Evolutionary conservation across 305 asterid genomes (phyloP), one percentile per base, ranked within the genome.

Genomic region (Fraxinus floribunda): DNA sequence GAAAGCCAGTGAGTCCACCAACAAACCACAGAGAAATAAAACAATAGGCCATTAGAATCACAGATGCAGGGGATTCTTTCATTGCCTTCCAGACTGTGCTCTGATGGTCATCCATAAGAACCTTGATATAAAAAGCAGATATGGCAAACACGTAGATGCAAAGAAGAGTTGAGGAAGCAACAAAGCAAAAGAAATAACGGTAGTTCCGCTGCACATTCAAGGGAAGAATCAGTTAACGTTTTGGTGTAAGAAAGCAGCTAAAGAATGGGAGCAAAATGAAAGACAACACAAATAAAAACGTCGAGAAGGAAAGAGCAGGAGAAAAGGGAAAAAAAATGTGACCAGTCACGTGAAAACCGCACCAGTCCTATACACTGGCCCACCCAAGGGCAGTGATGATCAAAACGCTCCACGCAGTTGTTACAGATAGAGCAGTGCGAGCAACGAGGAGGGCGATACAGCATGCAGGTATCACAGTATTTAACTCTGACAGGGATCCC

Each of bases 321-420:
- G 41, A 52, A 77, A 4, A 62, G 35, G 78, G 73, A 74, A 20
- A 80, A 74, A 64, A 26, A 22, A 36, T 30, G 78, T 15, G 24
- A 49, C 77, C 64, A 82, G 79, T 41, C 29, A 16, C 0, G 64
- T 52, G 29, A 36, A 79, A 80, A 79, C 73, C 92, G 77, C 91
- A 96, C 99, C 99, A 93, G 68, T 83, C 98, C 99, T 79, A 97
- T 91, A 91, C 99, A 97, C 89, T 97, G 99, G 79, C 98, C 99
- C 38, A 97, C 98, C 99, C 99, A 97, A 75, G 99, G 99, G 90
- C 99, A 97, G 89, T 97, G 99, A 82, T 97, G 99, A 88, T 97
- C 99, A 83, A 97, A 97, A 79, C 96, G 98, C 90, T 97, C 99
- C 75, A 97, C 98, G 78, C 99, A 97, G 81, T 97, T 97, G 88